These are phyloP conservation scores for Colletotrichum nymphaeae DNA, from an alignment of 2,329 filamentous ascomycete species.

Conservation along the genomic window DNA sequence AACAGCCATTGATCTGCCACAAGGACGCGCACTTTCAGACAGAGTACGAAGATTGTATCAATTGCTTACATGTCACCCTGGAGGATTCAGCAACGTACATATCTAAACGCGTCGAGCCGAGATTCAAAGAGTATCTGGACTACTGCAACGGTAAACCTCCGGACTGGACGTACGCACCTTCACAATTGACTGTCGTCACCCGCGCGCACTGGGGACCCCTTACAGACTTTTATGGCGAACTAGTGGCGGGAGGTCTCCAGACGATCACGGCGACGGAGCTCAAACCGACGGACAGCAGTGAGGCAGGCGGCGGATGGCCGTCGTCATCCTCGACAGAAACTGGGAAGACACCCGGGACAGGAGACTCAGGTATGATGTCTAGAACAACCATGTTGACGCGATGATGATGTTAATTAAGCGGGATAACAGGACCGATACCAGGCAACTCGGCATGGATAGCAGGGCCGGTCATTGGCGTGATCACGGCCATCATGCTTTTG, in stretches of 20 bases:
- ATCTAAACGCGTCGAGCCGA: not conserved
- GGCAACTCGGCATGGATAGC: not conserved
- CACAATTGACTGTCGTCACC: not conserved
- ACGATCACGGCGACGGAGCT: not conserved
- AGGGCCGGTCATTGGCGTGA: not conserved
- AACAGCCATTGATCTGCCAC: not conserved
- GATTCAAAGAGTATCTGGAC: not conserved
- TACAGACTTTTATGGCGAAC: not conserved
- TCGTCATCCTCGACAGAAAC: too few species aligned
- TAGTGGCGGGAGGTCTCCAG: not conserved
- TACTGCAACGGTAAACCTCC: not conserved
- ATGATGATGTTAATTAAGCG: not conserved
- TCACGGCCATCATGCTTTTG: not conserved
- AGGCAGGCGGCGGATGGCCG: too few species aligned
- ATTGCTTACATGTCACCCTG: not conserved
- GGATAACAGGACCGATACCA: not conserved
- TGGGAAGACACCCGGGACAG: not conserved
- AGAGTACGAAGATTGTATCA: not conserved
- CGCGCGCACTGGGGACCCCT: not conserved
- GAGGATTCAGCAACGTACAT: not conserved
- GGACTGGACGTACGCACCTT: not conserved
- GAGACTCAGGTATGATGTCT: not conserved
- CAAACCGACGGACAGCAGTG: not conserved
- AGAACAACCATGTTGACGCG: not conserved
- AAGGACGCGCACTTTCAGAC: not conserved